Conservation (phyloP, 2,329 filamentous ascomycete genomes). For the Alternaria ethzedia region DNA sequence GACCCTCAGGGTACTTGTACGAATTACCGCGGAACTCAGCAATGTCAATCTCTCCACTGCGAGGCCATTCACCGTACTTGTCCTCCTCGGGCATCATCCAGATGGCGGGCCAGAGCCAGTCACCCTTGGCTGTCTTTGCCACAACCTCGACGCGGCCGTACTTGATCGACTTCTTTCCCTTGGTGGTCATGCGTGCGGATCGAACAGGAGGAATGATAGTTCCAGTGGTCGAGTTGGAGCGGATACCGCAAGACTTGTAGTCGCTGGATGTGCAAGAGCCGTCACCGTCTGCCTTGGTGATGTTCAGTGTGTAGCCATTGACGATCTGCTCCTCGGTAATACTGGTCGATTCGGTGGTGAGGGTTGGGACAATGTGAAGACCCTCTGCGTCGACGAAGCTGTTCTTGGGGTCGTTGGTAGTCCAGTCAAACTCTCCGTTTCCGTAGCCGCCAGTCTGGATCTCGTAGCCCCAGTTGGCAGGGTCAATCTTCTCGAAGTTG, state of each 20-base stretch:
- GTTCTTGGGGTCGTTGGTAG: constrained; percentile 74
- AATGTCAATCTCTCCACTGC: constrained; percentile 83
- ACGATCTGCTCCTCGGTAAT: constrained; percentile 71
- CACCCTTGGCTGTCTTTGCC: constrained; percentile 75
- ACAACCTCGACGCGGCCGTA: constrained; percentile 82
- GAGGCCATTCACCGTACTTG: constrained; percentile 77
- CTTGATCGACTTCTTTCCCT: constrained; percentile 72
- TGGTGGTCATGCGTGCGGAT: constrained; percentile 78
- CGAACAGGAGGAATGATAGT: constrained; percentile 76
- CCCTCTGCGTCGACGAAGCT: constrained; percentile 72
- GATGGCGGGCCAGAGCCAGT: constrained; percentile 89
- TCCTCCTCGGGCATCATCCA: constrained; percentile 69
- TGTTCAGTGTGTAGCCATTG: constrained; percentile 46
- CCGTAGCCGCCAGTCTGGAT: constrained; percentile 72
- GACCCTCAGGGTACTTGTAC: constrained; percentile 75
- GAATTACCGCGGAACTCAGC: constrained; percentile 77
- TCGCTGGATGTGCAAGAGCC: constrained; percentile 71
- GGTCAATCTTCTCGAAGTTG: constrained; percentile 65
- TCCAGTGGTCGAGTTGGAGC: constrained; percentile 76
- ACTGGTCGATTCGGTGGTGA: constrained; percentile 69
- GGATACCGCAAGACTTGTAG: constrained; percentile 67
- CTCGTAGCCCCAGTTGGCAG: constrained; percentile 72
- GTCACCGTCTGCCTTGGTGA: constrained; percentile 40
- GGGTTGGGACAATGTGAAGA: constrained; percentile 76
- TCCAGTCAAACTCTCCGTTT: constrained; percentile 73